Percentiles rank a stretch among this genome's conserved stretches.
These are phyloP conservation scores for Beauveria caledonica DNA, from an alignment of 2,329 filamentous ascomycete genomes.

Conservation along the genomic window DNA sequence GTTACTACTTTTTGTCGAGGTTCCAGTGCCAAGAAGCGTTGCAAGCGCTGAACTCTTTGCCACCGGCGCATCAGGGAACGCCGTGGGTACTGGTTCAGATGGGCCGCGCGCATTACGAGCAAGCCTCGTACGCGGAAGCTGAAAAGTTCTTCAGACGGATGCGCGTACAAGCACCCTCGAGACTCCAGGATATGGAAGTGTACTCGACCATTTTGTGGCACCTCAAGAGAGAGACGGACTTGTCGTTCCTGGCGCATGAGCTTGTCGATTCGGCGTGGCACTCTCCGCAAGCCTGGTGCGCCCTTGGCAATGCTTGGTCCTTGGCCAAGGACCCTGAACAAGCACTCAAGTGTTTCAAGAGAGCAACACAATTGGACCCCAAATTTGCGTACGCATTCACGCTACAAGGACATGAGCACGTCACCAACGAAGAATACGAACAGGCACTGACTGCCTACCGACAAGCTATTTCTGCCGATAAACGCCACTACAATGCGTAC, in stretches of 20 bases:
- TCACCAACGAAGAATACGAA: conserved; percentile 94
- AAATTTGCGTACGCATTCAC: conserved; percentile 95
- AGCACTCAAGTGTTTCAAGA: conserved; percentile 87
- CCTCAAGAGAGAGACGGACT: conserved; percentile 80
- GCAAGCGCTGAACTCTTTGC: conserved; percentile 62
- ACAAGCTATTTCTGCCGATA: conserved; percentile 75
- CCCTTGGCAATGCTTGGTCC: conserved; percentile 90
- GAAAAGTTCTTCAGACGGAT: conserved; percentile 80
- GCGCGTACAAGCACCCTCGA: conserved; percentile 69
- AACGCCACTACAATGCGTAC: conserved; percentile 95
- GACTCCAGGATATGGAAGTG: conserved; percentile 91
- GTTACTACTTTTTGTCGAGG: conserved; percentile 68
- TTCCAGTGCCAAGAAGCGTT: conserved; percentile 75
- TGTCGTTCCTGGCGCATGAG: conserved; percentile 87
- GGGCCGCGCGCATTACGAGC: conserved; percentile 85
- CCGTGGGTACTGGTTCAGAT: conserved; percentile 90
- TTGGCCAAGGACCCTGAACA: conserved; percentile 89
- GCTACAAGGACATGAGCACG: conserved; percentile 89
- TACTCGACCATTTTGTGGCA: conserved; percentile 99
- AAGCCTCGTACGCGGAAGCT: conserved; percentile 75
- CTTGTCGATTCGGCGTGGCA: conserved; percentile 79
- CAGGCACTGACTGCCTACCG: conserved; percentile 86
- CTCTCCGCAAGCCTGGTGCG: conserved; percentile 93
- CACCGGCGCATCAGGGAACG: conserved; percentile 71
- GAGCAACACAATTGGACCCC: conserved; percentile 82